These are phyloP conservation scores for Delitschia confertaspora DNA, from an alignment of 495 filamentous ascomycete genomes.

Conservation along the genomic window DNA sequence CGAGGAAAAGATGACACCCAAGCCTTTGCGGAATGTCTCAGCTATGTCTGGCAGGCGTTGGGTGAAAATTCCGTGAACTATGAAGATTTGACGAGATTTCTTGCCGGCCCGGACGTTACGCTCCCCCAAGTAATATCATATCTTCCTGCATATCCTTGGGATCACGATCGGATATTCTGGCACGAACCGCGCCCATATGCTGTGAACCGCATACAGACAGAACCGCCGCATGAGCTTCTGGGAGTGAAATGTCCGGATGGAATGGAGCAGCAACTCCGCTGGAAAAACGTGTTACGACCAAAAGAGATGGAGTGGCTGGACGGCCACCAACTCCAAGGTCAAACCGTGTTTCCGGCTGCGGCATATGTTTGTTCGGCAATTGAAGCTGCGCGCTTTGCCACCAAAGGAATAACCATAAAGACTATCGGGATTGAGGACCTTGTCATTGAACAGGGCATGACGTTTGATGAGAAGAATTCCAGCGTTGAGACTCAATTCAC, in stretches of 20 bases:
- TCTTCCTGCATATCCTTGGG: constrained; percentile 5
- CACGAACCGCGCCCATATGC: constrained; percentile 1
- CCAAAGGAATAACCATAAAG: no score
- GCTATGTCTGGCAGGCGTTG: constrained; percentile 5
- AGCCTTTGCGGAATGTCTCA: constrained; percentile 1
- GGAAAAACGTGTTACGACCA: constrained; percentile 1
- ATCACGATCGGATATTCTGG: constrained; percentile 5
- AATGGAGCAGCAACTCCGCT: background rate
- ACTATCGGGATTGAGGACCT: background rate
- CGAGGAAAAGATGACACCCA: constrained; percentile 4
- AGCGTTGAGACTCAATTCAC: no score
- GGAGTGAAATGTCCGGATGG: background rate
- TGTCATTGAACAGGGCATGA: no score
- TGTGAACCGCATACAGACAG: background rate
- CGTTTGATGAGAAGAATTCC: no score
- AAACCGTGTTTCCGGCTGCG: constrained; percentile 24
- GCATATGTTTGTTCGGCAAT: constrained; percentile 16
- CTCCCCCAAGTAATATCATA: no score
- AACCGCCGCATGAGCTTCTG: constrained; percentile 2
- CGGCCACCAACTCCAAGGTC: constrained; percentile 37
- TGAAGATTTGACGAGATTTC: no score
- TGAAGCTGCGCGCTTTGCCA: no score
- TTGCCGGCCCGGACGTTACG: no score
- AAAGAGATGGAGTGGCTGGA: constrained; percentile 38
- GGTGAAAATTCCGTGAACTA: no score